Conservation (phyloP, 257 asterid genomes). For the Verbena officinalis region DNA sequence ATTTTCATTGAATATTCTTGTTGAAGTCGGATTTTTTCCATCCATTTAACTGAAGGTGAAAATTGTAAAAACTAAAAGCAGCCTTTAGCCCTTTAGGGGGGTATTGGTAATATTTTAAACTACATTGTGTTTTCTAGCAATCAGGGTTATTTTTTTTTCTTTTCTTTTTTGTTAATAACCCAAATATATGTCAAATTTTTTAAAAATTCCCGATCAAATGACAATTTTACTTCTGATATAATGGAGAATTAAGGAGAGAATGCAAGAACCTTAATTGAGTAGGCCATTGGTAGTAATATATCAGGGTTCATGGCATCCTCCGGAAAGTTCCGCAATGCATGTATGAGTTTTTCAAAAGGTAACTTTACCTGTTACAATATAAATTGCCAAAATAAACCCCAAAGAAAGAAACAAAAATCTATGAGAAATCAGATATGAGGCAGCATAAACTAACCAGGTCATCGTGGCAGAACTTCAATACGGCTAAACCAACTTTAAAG, state of each 20-base stretch:
- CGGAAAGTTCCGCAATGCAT: conserved; percentile 85
- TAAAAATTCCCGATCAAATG: no score
- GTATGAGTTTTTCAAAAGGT: conserved; percentile 93
- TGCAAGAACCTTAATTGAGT: conserved; percentile 68
- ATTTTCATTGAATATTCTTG: no score
- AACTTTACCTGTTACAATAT: conserved; percentile 64
- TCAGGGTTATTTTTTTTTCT: no score
- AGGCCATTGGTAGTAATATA: conserved; percentile 84
- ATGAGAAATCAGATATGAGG: conserved; percentile 16
- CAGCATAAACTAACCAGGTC: conserved; percentile 64
- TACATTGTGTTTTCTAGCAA: no score
- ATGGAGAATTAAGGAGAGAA: not conserved
- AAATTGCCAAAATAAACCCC: not conserved
- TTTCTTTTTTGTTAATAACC: no score
- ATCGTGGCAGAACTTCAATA: conserved; percentile 89
- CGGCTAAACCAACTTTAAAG: conserved; percentile 91
- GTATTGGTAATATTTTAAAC: no score
- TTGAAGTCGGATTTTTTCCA: no score
- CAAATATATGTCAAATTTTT: no score
- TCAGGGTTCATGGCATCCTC: conserved; percentile 97
- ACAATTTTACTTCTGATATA: no score
- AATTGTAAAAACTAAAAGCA: no score
- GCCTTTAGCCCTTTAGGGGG: no score
- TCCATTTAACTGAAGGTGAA: no score
- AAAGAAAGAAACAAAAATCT: conserved; percentile 1